Base-by-base conservation (phyloP, 2,329 filamentous ascomycete genomes). In the Grosmannia clavigera region DNA sequence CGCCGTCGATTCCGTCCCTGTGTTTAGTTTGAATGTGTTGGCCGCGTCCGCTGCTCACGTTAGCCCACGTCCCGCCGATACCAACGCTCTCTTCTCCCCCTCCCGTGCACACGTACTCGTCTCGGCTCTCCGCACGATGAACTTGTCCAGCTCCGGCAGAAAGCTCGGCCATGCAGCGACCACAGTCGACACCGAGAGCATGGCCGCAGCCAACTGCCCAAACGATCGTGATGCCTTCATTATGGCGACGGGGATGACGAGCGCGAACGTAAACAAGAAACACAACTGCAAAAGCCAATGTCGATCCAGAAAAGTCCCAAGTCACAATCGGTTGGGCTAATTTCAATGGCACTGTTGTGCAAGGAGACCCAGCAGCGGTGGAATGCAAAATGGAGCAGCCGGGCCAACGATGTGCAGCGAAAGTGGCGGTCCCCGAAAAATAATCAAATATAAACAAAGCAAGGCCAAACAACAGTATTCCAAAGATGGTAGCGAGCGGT, bases 111-210 rank as follows among this genome's bases (percentile, higher is more conserved):
- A 54, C 60, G 60, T 54, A 65, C 61, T n/a, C 63, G 57, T 40
- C 59, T 61, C 27, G 64, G 65, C 53, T 19, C 43, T 29, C 56
- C 80, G 76, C 57, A 79, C 80, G 50, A 84, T 71, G 43, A 86
- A 68, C 16, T 77, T 68, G 64, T 83, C 77, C 43, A 77, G 55
- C 14, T 79, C 75, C 22, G 81, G 81, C 46, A 84, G 79, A 46
- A 81, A 84, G 60, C 77, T 79, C 55, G 78, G 58, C 63, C 67
- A 66, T 1, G 69, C 81, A 59, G 79, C 75, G n/a, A 76, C 76
- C 27, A 81, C 64, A 19, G 77, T 74, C 10, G 78, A 71, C 58
- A 83, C 70, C 38, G 81, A 76, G 52, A 84, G 73, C 65, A 82
- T 73, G 60, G 79, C 64, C 58, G 80, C 75, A 65, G 81, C 71